Evolutionary conservation across 805 yeast genomes (phyloP).

Genomic region (Saccharomycopsis guyanensis): DNA sequence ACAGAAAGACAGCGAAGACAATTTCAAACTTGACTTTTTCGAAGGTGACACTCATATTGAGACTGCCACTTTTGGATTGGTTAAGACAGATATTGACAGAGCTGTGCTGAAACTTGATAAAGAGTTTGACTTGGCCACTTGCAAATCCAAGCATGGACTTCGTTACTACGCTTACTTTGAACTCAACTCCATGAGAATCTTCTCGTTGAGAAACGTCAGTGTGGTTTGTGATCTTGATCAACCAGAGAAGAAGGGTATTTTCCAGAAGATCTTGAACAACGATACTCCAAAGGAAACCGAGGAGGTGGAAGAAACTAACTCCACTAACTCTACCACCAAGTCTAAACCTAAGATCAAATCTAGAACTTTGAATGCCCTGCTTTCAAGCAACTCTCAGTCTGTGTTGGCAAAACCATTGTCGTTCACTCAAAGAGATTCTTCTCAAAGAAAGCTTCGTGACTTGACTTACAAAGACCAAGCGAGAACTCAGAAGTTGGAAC

Average conservation of each 20-base stretch:
- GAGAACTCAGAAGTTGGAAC: constrained; percentile 17
- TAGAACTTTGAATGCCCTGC: constrained; percentile 4
- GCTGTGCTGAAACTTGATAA: constrained; percentile 9
- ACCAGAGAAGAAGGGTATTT: constrained; percentile 13
- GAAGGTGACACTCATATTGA: constrained; percentile 23
- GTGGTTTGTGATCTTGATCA: constrained; percentile 34
- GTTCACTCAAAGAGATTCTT: constrained; percentile 7
- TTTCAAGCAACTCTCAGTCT: constrained; percentile 1
- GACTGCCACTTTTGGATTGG: constrained; percentile 18
- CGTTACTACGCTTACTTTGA: constrained; percentile 35
- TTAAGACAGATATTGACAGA: constrained; percentile 9
- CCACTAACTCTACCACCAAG: neutral
- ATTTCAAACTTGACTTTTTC: constrained; percentile 21
- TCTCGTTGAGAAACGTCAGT: constrained; percentile 37
- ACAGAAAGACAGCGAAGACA: constrained; percentile 21
- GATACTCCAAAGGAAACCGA: neutral
- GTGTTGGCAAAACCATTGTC: constrained; percentile 6
- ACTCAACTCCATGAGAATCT: constrained; percentile 43
- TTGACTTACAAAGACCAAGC: constrained; percentile 16
- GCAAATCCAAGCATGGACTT: constrained; percentile 25
- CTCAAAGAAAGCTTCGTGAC: constrained; percentile 16
- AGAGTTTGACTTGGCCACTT: constrained; percentile 10
- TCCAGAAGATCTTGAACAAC: constrained; percentile 16
- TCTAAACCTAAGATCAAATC: neutral
- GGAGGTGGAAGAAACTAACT: constrained; percentile 6